A percentile compares a stretch with the other conserved stretches of the same genome.
Evolutionary conservation across 2,329 filamentous ascomycete genomes (phyloP).

Genomic region (Colletotrichum sp.): DNA sequence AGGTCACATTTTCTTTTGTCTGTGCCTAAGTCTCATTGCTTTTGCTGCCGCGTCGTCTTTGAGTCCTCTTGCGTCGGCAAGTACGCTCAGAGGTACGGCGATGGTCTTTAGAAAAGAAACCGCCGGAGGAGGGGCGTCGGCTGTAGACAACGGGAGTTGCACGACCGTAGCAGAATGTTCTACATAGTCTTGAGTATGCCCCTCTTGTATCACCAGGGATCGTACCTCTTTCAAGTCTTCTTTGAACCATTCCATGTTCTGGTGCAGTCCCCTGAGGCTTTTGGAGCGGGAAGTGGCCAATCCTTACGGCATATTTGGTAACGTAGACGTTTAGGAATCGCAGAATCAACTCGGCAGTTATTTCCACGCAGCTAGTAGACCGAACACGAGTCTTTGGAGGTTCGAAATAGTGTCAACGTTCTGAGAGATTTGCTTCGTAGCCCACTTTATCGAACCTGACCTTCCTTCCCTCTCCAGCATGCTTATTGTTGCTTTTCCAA

Average conservation of each 20-base stretch:
- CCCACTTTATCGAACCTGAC: background rate
- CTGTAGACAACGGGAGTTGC: background rate
- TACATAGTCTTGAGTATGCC: background rate
- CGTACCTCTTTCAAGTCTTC: background rate
- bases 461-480: background rate
- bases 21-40: background rate
- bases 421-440: background rate
- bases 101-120: background rate
- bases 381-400: background rate
- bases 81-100: background rate
- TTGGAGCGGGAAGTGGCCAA: background rate
- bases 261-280: background rate
- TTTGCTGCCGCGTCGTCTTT: background rate
- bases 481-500: background rate
- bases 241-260: background rate
- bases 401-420: background rate
- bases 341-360: background rate
- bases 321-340: background rate
- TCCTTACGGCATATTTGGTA: background rate
- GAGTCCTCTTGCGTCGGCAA: background rate
- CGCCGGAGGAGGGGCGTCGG: background rate
- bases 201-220: background rate
- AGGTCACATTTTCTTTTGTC: background rate
- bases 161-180: background rate
- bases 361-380: background rate